Conservation (phyloP, 345 rosid species). For the Populus tremula region DNA sequence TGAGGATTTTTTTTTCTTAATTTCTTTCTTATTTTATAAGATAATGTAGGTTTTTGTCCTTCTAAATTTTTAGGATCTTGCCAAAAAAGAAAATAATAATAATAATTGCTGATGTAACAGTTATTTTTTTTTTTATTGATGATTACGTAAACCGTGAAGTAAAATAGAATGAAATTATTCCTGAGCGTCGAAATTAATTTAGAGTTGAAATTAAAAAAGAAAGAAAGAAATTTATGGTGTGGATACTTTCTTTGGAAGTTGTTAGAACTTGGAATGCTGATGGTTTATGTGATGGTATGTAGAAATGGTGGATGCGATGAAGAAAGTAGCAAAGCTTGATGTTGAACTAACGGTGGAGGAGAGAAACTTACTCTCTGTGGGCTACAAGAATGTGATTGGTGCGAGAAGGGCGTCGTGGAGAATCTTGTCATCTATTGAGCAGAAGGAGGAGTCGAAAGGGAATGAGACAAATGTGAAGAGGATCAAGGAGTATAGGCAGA, state of each 20-base stretch:
- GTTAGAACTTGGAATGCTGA: not conserved
- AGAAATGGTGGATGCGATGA: conserved; percentile 74
- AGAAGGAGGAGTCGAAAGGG: conserved; percentile 59
- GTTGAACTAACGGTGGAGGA: conserved; percentile 57
- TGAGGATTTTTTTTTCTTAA: not conserved
- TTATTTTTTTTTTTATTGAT: not conserved
- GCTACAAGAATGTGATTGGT: conserved; percentile 69
- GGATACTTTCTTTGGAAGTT: not conserved
- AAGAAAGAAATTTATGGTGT: not conserved
- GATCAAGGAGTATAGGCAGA: conserved; percentile 47
- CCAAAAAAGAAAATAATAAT: not conserved
- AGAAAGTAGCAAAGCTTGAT: conserved; percentile 54
- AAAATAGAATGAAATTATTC: not conserved
- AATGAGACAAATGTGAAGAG: conserved; percentile 44
- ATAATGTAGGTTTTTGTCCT: not conserved
- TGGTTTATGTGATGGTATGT: not conserved
- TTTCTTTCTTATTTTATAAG: not conserved
- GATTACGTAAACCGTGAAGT: not conserved
- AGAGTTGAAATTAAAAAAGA: not conserved
- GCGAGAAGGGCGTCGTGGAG: conserved; percentile 68
- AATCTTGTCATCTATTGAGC: conserved; percentile 62
- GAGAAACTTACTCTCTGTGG: conserved; percentile 64
- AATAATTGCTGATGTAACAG: not conserved
- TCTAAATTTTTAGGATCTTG: not conserved
- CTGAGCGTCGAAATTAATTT: not conserved